phyloP scores from a whole-genome alignment of 1,284 basidiomycete species.

The Ganoderma sp. region DNA sequence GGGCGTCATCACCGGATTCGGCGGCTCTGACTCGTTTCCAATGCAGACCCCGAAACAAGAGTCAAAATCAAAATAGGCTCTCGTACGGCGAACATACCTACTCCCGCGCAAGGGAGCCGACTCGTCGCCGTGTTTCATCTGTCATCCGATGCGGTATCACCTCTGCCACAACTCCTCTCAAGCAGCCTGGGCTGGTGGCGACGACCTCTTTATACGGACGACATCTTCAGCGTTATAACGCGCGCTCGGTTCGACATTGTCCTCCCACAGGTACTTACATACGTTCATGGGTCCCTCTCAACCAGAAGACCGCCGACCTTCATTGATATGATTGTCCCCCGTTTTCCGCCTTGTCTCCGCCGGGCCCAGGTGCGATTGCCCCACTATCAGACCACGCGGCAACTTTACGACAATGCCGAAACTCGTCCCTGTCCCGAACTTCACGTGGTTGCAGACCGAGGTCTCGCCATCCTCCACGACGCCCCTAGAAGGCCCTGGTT shows the following conservation, averaged over 20 bases:
- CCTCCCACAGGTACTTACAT: neutral
- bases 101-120: neutral
- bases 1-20: neutral
- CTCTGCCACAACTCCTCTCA: neutral
- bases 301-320: constrained; percentile 2
- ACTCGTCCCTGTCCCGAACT: constrained; percentile 2
- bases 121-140: constrained; percentile 29
- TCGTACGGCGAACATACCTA: neutral
- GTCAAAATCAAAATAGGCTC: constrained; percentile 1
- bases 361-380: constrained; percentile 13
- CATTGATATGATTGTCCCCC: constrained; percentile 13
- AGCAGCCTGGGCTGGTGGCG: constrained; percentile 11
- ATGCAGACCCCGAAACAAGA: constrained; percentile 14
- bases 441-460: neutral
- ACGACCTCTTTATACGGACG: neutral
- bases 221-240: neutral
- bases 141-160: constrained; percentile 12
- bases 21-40: constrained; percentile 29
- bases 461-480: neutral
- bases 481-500: neutral
- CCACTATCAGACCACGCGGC: constrained; percentile 14
- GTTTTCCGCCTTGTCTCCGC: constrained; percentile 31
- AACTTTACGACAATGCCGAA: constrained; percentile 16
- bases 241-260: neutral
- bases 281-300: neutral